Conservation (phyloP, 2,329 filamentous ascomycete species). For the Phaeomoniella chlamydospora region DNA sequence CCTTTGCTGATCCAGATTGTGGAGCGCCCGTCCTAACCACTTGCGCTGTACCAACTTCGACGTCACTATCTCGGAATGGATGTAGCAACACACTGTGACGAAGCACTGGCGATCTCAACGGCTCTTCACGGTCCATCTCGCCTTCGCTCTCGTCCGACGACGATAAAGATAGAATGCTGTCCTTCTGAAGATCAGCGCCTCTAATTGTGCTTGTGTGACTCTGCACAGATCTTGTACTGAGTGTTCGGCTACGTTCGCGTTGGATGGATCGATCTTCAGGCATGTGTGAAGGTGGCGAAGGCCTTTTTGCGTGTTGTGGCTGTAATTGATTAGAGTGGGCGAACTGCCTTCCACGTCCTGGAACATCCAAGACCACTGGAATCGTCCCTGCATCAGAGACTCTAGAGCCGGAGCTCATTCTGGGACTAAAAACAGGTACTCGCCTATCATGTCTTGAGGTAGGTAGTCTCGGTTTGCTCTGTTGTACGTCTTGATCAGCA, state of each 20-base stretch:
- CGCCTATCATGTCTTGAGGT: neutral
- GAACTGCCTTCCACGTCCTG: neutral
- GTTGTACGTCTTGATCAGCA: neutral
- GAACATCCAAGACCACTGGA: neutral
- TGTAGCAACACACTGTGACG: constrained; percentile 23
- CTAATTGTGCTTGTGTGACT: constrained; percentile 22
- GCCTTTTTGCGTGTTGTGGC: neutral
- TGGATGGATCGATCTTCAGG: neutral
- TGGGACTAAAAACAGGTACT: neutral
- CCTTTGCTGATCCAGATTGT: neutral
- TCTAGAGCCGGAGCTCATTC: neutral
- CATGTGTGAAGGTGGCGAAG: neutral
- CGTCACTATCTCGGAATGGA: constrained; percentile 20
- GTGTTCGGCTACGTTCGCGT: constrained; percentile 4
- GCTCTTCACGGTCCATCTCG: neutral
- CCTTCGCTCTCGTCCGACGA: constrained; percentile 32
- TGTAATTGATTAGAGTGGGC: neutral
- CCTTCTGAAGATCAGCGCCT: constrained; percentile 24
- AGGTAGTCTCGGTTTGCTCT: neutral
- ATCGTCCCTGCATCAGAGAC: neutral
- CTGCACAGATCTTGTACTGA: constrained; percentile 18
- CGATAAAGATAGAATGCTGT: constrained; percentile 32
- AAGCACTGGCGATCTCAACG: constrained; percentile 8
- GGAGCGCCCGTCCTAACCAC: constrained; percentile 15
- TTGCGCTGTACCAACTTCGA: constrained; percentile 27